phyloP scores from a whole-genome alignment of 371 early-diverging fungal species.

The Circinella minor region DNA sequence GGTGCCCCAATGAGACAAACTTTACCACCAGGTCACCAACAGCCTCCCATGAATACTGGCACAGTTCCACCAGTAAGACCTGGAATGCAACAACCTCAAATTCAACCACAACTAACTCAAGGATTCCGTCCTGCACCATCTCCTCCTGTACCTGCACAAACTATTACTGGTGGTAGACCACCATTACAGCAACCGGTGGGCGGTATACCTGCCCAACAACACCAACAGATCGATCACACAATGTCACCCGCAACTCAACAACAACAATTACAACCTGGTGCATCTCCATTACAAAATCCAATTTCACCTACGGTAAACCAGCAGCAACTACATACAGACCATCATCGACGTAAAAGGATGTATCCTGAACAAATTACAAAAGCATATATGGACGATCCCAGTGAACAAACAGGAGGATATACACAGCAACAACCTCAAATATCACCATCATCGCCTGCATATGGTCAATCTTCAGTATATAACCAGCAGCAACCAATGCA shows the following conservation, averaged over 20 bases:
- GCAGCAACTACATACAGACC: slow-evolving; percentile 27
- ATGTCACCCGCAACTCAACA: slow-evolving; percentile 10
- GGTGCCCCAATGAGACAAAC: slow-evolving; percentile 2
- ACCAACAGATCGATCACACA: slow-evolving; percentile 17
- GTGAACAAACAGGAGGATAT: slow-evolving; percentile 18
- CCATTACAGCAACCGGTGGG: too few relatives aligned
- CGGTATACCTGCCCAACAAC: slow-evolving; percentile 11
- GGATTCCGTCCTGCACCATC: slow-evolving; percentile 16
- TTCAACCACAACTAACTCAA: slow-evolving; percentile 10
- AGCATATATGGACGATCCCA: slow-evolving; percentile 45
- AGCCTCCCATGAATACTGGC: not conserved
- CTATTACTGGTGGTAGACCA: slow-evolving; percentile 3
- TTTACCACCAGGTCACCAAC: slow-evolving; percentile 13
- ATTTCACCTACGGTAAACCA: slow-evolving; percentile 11
- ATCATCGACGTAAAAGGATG: slow-evolving; percentile 58
- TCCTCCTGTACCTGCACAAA: slow-evolving; percentile 12
- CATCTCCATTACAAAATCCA: not conserved
- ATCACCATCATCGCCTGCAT: slow-evolving; percentile 39
- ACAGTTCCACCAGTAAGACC: slow-evolving; percentile 14
- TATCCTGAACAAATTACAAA: slow-evolving; percentile 64
- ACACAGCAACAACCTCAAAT: slow-evolving; percentile 28
- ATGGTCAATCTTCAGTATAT: slow-evolving; percentile 21
- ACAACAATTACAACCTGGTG: not conserved
- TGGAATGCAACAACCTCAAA: not conserved
- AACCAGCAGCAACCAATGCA: slow-evolving; percentile 33